phyloP scores from a whole-genome alignment of 345 rosid genomes.

The Eucalyptus marginata region DNA sequence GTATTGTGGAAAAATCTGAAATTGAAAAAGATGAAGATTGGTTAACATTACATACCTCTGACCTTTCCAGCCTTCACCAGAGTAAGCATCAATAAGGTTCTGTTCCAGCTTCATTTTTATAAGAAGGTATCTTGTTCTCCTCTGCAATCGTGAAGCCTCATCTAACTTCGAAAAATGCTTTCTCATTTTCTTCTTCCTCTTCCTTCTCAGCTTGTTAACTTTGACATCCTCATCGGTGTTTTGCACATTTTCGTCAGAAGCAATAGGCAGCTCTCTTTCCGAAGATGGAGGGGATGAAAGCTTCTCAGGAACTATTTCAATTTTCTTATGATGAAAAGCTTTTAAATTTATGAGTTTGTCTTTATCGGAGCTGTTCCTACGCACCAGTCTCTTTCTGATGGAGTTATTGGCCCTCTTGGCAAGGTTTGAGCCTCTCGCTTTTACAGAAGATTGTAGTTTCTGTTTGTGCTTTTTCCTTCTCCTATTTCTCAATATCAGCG shows the following conservation, averaged over 20 bases:
- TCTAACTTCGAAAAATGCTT: slow-evolving; percentile 42
- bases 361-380: background rate
- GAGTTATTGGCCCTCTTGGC: slow-evolving; percentile 5
- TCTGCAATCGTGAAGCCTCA: slow-evolving; percentile 76
- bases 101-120: slow-evolving; percentile 94
- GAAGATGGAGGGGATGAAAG: background rate
- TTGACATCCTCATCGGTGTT: slow-evolving; percentile 7
- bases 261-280: background rate
- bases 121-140: slow-evolving; percentile 79
- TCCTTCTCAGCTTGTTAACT: slow-evolving; percentile 25
- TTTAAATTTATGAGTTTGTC: slow-evolving; percentile 1
- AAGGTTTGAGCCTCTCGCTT: slow-evolving; percentile 2
- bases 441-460: slow-evolving; percentile 11
- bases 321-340: background rate
- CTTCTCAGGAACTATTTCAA: slow-evolving; percentile 15
- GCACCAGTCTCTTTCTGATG: slow-evolving; percentile 4
- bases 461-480: slow-evolving; percentile 6
- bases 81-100: slow-evolving; percentile 95
- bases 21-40: background rate
- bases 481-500: slow-evolving; percentile 16
- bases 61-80: slow-evolving; percentile 98
- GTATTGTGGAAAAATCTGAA: background rate
- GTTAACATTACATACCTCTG: slow-evolving; percentile 56
- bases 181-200: slow-evolving; percentile 36
- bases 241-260: background rate